Evolutionary conservation across 1,284 basidiomycete genomes (phyloP), one percentile per base, ranked within the genome.

Genomic region (Schizophyllum commune): DNA sequence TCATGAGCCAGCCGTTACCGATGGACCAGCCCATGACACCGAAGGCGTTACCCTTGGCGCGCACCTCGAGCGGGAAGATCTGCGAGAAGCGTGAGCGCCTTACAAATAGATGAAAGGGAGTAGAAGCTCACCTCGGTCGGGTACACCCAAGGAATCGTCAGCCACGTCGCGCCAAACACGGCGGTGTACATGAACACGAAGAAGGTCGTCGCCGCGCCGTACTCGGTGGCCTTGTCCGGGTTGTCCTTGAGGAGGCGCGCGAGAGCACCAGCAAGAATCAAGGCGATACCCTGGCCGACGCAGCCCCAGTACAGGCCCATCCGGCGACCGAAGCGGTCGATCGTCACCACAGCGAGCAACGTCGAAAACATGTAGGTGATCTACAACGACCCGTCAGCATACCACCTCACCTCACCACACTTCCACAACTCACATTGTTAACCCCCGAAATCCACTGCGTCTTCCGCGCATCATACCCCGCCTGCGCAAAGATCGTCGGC

Each of bases 61-160:
- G 80, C 47, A 85, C 82, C 62, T 83, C 80, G 57, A 86, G 78
- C 32, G 85, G 85, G 78, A 85, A 87, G 61, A 83, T 84, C 74
- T 71, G 22, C 19, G 17, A 17, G 53, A 22, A 9, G 55, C 6
- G 51, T 57, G 15, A 17, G 51, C 52, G 8, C 52, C 15, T 3
- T 3, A 55, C 51, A 60, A 67, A 17, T 21, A 39, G 22, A 32
- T 17, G 7, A 22, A 19, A 13, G 34, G 17, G 57, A 20, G 51
- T 17, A 34, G 7, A n/a, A 20, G 63, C 63, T 22, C 22, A 70
- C 70, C 61, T 70, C 70, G 7, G 70, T 72, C 6, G 74, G 73
- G 58, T 77, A 70, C 2, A 77, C 72, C 75, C 80, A 83, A 5
- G 83, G 84, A 63, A 83, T 81, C 21, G 84, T 85, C 51, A 86